phyloP scores from a whole-genome alignment of 345 rosid genomes.

The Angophora floribunda region DNA sequence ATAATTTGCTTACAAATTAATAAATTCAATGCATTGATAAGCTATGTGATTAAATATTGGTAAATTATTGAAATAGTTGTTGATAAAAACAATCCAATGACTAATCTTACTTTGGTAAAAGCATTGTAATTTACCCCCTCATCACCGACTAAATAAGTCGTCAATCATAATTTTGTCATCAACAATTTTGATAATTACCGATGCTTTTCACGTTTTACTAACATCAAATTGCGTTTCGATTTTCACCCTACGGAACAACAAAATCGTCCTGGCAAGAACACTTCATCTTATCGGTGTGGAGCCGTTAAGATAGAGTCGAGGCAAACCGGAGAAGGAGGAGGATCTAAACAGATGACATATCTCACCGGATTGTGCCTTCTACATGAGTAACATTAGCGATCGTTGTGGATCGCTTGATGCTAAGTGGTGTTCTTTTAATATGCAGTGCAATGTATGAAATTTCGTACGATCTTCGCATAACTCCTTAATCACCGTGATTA shows the following conservation, averaged over 20 bases:
- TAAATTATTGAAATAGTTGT: background rate
- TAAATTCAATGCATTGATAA: background rate
- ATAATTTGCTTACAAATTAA: background rate
- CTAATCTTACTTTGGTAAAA: background rate
- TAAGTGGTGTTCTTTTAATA: background rate
- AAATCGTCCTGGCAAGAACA: background rate
- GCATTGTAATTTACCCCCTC: background rate
- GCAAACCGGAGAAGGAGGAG: background rate
- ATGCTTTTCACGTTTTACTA: background rate
- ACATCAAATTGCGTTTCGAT: background rate
- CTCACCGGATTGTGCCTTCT: background rate
- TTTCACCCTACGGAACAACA: background rate
- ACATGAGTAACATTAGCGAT: background rate
- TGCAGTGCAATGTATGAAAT: background rate
- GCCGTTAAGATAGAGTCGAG: background rate
- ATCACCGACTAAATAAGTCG: background rate
- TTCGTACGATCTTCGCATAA: background rate
- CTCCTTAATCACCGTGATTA: background rate
- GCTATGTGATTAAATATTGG: background rate
- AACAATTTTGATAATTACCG: background rate
- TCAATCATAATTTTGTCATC: background rate
- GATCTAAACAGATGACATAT: background rate
- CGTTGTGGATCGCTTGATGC: background rate
- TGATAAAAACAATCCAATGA: accelerated
- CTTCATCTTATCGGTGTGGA: background rate